These are phyloP conservation scores for Gracilaria domingensis DNA, from an alignment of 23 red algal genomes.

Conservation along the genomic window DNA sequence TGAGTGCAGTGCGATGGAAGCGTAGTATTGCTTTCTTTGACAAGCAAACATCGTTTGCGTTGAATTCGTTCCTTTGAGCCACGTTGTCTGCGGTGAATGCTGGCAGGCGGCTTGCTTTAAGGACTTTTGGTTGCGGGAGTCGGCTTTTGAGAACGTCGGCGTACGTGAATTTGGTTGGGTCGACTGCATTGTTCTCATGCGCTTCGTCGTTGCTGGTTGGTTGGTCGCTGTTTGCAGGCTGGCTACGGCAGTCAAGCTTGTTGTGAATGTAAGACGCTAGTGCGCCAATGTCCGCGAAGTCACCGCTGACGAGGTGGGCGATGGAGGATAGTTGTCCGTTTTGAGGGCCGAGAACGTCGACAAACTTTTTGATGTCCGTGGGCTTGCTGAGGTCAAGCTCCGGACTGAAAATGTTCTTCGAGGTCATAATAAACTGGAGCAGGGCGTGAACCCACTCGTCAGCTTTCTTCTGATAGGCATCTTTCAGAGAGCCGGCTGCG, in stretches of 20 bases:
- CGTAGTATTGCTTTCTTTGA: background rate
- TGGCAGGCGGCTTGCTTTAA: background rate
- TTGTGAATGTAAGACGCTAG: background rate
- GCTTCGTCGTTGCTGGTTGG: background rate
- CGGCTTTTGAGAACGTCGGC: background rate
- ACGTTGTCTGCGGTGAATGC: background rate
- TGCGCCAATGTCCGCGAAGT: background rate
- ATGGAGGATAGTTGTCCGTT: slow-evolving; percentile 2
- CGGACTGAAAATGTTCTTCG: background rate
- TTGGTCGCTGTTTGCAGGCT: background rate
- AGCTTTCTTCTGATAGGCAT: background rate
- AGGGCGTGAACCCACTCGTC: background rate
- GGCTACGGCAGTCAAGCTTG: background rate
- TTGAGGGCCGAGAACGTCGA: background rate
- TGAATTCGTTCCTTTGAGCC: background rate
- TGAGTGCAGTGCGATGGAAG: background rate
- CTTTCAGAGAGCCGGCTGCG: background rate
- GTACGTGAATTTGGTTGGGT: background rate
- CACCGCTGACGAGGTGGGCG: background rate
- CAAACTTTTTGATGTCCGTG: background rate
- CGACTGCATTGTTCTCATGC: background rate
- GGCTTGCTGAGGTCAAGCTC: background rate
- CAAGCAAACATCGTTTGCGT: background rate
- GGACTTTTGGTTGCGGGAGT: background rate
- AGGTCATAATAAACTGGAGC: background rate